These are phyloP conservation scores for Echinochloa phyllopogon DNA, from an alignment of 176 grass and related monocot genomes.

Conservation along the genomic window DNA sequence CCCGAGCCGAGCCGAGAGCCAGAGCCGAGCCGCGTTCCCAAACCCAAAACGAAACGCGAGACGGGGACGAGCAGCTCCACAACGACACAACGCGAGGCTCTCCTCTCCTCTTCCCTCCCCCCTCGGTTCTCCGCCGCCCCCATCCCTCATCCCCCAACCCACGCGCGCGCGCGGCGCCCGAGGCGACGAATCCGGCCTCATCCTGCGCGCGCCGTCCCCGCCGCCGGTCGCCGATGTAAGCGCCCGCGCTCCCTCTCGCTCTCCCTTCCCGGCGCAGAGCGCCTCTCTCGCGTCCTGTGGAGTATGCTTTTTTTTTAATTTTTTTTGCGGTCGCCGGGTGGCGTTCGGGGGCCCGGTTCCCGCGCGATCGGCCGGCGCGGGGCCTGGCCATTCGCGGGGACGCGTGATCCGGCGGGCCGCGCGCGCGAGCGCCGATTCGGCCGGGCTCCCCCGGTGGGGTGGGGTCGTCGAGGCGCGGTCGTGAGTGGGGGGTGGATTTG, in stretches of 20 bases:
- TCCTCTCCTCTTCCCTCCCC: background rate
- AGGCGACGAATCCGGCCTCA: conserved; percentile 47
- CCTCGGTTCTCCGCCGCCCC: conserved; percentile 12
- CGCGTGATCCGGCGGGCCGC: background rate
- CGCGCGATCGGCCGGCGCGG: conserved; percentile 39
- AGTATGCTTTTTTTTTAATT: conserved; percentile 5
- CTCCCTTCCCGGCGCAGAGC: background rate
- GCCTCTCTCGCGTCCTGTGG: too few relatives aligned
- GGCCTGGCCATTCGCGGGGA: background rate
- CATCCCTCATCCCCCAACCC: background rate
- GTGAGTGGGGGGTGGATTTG: conserved; percentile 29
- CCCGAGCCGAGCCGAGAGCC: too few relatives aligned
- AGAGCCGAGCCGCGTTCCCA: too few relatives aligned
- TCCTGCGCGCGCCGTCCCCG: background rate
- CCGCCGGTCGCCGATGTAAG: conserved; percentile 63
- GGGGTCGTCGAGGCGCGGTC: background rate
- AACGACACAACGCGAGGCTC: too few relatives aligned
- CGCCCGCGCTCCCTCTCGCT: background rate
- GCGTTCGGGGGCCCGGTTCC: background rate
- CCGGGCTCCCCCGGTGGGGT: background rate
- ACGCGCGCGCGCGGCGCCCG: conserved; percentile 49
- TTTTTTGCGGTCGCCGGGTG: conserved; percentile 18
- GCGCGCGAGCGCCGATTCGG: conserved; percentile 27
- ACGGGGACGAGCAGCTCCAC: background rate
- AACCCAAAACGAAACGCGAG: background rate